A percentile compares a stretch with the other conserved stretches of the same genome.
phyloP scores from a whole-genome alignment of 1,284 basidiomycete species.

The Vanrija pseudolonga region DNA sequence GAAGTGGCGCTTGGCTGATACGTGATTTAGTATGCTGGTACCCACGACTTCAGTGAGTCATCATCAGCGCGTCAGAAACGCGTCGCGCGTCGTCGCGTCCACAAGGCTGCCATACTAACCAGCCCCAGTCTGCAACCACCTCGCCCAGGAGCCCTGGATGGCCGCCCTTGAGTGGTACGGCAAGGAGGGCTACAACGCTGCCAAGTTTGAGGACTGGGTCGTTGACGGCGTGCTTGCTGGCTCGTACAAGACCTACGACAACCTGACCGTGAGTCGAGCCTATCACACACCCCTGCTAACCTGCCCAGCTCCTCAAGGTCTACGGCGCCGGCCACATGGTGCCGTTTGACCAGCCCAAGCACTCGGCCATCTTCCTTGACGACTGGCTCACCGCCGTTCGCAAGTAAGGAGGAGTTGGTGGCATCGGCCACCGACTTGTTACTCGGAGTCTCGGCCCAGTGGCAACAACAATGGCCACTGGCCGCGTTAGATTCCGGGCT shows the following conservation, averaged over 20 bases:
- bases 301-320: conserved; percentile 28
- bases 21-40: conserved; percentile 42
- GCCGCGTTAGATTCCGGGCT: too few species aligned
- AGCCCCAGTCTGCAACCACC: conserved; percentile 61
- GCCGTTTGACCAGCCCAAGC: conserved; percentile 49
- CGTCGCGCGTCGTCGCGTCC: background rate
- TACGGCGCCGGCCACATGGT: conserved; percentile 49
- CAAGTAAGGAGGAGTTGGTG: too few species aligned
- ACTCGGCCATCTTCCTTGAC: conserved; percentile 46
- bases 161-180: conserved; percentile 63
- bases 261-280: conserved; percentile 60
- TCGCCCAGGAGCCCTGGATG: conserved; percentile 67
- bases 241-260: conserved; percentile 56
- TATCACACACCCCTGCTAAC: conserved; percentile 4
- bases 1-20: background rate
- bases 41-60: conserved; percentile 60
- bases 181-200: conserved; percentile 53
- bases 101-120: background rate
- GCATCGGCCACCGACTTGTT: too few species aligned
- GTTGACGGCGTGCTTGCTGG: conserved; percentile 54
- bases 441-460: too few species aligned
- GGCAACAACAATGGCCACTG: too few species aligned
- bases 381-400: conserved; percentile 39
- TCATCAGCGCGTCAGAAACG: too few species aligned
- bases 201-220: conserved; percentile 51